Evolutionary conservation across 1,284 basidiomycete genomes (phyloP).

Genomic region (Anthracocystis panici-leucophaei): DNA sequence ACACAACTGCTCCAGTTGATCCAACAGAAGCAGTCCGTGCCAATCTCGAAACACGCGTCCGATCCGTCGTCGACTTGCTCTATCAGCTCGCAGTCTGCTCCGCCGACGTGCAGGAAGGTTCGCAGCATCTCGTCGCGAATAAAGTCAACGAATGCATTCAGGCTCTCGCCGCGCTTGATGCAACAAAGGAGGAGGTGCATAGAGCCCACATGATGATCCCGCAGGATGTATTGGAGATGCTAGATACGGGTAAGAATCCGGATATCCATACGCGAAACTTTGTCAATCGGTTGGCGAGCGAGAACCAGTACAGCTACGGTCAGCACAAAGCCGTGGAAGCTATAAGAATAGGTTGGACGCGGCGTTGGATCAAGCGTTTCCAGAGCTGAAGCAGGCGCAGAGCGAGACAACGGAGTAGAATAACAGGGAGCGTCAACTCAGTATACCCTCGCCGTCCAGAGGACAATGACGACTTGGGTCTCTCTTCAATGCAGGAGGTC

Average conservation of each 20-base stretch:
- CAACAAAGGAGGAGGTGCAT: conserved; percentile 54
- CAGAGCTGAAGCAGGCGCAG: conserved; percentile 21
- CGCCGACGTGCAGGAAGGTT: conserved; percentile 62
- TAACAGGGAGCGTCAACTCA: not conserved
- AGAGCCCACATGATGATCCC: conserved; percentile 52
- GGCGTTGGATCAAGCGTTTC: conserved; percentile 47
- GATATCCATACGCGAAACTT: conserved; percentile 66
- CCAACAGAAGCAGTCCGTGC: conserved; percentile 44
- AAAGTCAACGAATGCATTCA: conserved; percentile 62
- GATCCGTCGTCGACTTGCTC: conserved; percentile 60
- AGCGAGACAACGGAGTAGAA: not conserved
- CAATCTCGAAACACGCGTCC: conserved; percentile 56
- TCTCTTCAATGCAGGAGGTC: not conserved
- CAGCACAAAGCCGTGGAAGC: conserved; percentile 50
- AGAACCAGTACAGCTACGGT: conserved; percentile 67
- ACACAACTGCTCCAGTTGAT: not conserved
- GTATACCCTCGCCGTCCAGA: conserved; percentile 8
- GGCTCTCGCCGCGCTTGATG: conserved; percentile 55
- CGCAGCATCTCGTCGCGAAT: conserved; percentile 53
- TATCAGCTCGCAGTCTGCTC: conserved; percentile 64
- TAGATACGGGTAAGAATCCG: conserved; percentile 66
- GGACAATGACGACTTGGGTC: not conserved
- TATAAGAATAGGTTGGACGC: conserved; percentile 31
- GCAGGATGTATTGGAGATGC: conserved; percentile 63
- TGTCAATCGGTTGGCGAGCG: conserved; percentile 60